These are phyloP conservation scores for Exserohilum rostratum DNA, from an alignment of 2,329 filamentous ascomycete genomes.

Conservation along the genomic window DNA sequence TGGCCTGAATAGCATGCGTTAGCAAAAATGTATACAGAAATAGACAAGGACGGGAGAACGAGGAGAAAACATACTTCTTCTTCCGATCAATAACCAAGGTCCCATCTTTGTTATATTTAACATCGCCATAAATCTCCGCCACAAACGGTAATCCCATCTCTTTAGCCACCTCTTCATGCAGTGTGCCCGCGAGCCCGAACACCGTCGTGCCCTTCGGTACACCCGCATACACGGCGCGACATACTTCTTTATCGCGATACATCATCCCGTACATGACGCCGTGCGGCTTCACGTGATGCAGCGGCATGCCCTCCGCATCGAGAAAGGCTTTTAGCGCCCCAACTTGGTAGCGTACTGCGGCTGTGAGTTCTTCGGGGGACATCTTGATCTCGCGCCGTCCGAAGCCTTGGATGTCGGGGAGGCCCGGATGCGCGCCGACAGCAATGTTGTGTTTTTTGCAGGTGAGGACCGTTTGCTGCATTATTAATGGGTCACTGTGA, in stretches of 20 bases:
- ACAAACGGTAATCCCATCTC: constrained; percentile 61
- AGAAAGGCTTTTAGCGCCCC: constrained; percentile 67
- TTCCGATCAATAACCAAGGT: constrained; percentile 63
- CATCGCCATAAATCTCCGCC: constrained; percentile 62
- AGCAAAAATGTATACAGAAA: too few species aligned
- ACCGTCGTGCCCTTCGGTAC: constrained; percentile 59
- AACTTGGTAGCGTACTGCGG: constrained; percentile 67
- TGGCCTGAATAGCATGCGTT: constrained; percentile 41
- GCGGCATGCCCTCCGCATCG: constrained; percentile 59
- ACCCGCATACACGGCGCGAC: constrained; percentile 60
- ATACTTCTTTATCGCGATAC: constrained; percentile 58
- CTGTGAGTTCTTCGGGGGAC: constrained; percentile 61
- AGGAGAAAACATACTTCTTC: constrained; percentile 54
- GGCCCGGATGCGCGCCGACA: constrained; percentile 67
- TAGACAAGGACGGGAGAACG: too few species aligned
- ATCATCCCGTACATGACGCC: constrained; percentile 66
- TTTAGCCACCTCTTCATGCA: constrained; percentile 60
- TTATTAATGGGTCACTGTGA: constrained; percentile 64
- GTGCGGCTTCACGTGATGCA: constrained; percentile 69
- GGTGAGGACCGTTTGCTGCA: constrained; percentile 64
- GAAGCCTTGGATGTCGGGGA: constrained; percentile 70
- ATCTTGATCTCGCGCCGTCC: constrained; percentile 68
- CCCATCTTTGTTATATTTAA: constrained; percentile 60
- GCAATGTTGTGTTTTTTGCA: constrained; percentile 64
- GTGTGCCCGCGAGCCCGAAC: constrained; percentile 61